Evolutionary conservation across 495 filamentous ascomycete genomes (phyloP).

Genomic region (Xylaria curta): DNA sequence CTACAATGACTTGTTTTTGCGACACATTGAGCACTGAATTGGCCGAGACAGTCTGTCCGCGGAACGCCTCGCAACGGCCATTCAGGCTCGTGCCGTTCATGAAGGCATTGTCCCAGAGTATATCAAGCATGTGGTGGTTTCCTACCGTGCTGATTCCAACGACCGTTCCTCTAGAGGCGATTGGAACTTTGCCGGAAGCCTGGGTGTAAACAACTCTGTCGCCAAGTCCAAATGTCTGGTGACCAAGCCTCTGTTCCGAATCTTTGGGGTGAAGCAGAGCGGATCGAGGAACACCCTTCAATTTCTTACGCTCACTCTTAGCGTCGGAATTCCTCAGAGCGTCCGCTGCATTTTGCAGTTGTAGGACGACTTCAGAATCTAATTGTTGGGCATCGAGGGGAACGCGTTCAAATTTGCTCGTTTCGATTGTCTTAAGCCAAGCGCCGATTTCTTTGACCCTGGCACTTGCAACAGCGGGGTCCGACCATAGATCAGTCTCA

Average conservation of each 20-base stretch:
- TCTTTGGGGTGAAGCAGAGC: constrained; percentile 90
- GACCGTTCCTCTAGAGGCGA: constrained; percentile 89
- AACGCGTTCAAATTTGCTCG: constrained; percentile 89
- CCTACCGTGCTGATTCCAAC: constrained; percentile 88
- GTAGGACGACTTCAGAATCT: constrained; percentile 84
- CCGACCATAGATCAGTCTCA: constrained; percentile 86
- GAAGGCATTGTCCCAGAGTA: constrained; percentile 92
- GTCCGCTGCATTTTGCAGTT: constrained; percentile 81
- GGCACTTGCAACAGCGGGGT: constrained; percentile 67
- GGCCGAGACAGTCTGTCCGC: constrained; percentile 87
- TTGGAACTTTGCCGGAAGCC: constrained; percentile 92
- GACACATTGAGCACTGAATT: constrained; percentile 87
- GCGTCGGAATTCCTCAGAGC: constrained; percentile 52
- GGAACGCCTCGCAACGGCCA: constrained; percentile 91
- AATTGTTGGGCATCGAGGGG: constrained; percentile 95
- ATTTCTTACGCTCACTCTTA: constrained; percentile 63
- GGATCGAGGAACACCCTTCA: constrained; percentile 79
- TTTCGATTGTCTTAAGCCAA: constrained; percentile 90
- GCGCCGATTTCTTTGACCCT: constrained; percentile 83
- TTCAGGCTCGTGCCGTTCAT: constrained; percentile 94
- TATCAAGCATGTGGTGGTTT: constrained; percentile 80
- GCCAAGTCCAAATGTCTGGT: constrained; percentile 83
- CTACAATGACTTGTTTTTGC: constrained; percentile 78
- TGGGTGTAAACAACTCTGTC: constrained; percentile 93
- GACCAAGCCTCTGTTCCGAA: constrained; percentile 85